Base-by-base conservation (phyloP, 805 yeast genomes). In the Barnettozyma californica region DNA sequence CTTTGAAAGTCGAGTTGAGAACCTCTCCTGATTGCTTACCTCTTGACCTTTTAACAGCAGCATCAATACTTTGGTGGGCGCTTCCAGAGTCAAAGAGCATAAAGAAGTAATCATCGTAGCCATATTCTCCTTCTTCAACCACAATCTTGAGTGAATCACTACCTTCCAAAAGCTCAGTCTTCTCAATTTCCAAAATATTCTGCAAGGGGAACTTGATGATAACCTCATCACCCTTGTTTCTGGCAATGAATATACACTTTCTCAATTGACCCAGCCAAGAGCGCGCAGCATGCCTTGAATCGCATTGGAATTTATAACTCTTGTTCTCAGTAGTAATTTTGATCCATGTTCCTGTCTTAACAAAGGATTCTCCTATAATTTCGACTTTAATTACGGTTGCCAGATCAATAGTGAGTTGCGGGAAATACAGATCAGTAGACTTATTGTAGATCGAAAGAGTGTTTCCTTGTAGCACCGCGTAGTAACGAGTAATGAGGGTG, bases 391-490 rank as follows among this genome's bases (percentile, higher is more conserved):
- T 59, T 4, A 91, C 87, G 9, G 75, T 70, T 40, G 80, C 71
- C 52, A 92, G 68, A 62, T 89, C 94, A 34, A 92, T 80, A 0
- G 88, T 83, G 34, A 86, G 68, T 9, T 73, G 70, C 0, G 98
- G 97, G 67, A 89, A 90, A 64, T 90, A 89, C n/a, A 84, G 67
- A 50, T 90, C 95, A 0, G 88, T 81, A 1, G 96, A 77, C 8
- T 77, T 78, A 9, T 77, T 68, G 63, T 84, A 90, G 35, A 87
- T 72, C 3, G 87, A 75, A 16, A 92, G 71, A 0, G 89, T 76
- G 41, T 81, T 81, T 35, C 81, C 81, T 54, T 85, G 73, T 50
- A 92, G 68, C 0, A 89, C 78, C 7, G 89, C 89, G 97, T 97
- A 92, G 61, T 76, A 84, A 42, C 95, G 73, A 26, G 31, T 26